Evolutionary conservation across 2,329 filamentous ascomycete genomes (phyloP).

Genomic region (Scytalidium lignicola): DNA sequence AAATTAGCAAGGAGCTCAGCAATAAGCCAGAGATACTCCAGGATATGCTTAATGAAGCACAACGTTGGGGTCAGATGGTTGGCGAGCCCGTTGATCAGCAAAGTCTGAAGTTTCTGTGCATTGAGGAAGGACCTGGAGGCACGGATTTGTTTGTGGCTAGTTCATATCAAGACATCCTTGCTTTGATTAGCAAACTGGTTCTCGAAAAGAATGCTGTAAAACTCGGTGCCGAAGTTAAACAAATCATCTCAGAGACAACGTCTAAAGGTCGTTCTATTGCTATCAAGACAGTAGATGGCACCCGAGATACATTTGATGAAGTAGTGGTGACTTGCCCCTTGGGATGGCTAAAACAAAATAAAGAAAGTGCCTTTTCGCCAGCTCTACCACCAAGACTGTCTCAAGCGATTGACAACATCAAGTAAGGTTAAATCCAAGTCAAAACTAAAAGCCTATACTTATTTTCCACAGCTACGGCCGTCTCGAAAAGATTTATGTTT

Average conservation of each 20-base stretch:
- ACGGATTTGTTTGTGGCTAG: slow-evolving; percentile 34
- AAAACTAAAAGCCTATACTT: neutral
- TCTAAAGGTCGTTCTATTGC: neutral
- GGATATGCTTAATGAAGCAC: neutral
- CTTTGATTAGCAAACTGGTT: slow-evolving; percentile 52
- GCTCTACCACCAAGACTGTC: slow-evolving; percentile 33
- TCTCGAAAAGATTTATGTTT: slow-evolving; percentile 29
- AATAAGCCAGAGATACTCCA: slow-evolving; percentile 15
- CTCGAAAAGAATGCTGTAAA: slow-evolving; percentile 49
- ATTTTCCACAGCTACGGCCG: neutral
- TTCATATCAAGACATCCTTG: slow-evolving; percentile 54
- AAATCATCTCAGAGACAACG: slow-evolving; percentile 28
- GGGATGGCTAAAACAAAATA: slow-evolving; percentile 38
- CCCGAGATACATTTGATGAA: slow-evolving; percentile 20
- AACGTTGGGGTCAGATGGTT: slow-evolving; percentile 43
- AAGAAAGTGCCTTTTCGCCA: slow-evolving; percentile 33
- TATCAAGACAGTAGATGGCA: neutral
- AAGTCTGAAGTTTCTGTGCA: slow-evolving; percentile 47
- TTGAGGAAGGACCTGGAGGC: slow-evolving; percentile 48
- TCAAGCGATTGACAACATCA: slow-evolving; percentile 38
- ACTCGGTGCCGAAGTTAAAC: slow-evolving; percentile 42
- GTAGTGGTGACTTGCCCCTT: slow-evolving; percentile 45
- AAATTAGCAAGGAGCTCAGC: slow-evolving; percentile 24
- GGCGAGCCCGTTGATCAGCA: slow-evolving; percentile 40
- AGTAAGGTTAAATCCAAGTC: no score